Base-by-base conservation (phyloP, 176 grass and related monocot genomes). In the Tuctoria greenei region DNA sequence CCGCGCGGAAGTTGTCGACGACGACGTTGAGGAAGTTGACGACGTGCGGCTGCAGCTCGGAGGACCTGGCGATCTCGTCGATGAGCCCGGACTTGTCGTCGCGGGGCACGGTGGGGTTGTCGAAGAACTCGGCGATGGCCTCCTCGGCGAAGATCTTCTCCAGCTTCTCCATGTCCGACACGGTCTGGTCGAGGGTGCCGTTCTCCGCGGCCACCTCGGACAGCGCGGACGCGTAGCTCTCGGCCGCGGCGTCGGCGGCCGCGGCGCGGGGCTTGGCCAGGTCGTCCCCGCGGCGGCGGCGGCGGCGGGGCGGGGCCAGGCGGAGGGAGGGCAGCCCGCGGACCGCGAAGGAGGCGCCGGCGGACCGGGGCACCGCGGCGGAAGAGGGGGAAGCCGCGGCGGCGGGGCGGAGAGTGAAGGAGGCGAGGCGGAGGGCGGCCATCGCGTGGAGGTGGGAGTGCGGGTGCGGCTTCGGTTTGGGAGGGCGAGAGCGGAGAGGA, bases 21-120 rank as follows among this genome's bases (percentile, higher is more conserved):
- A 97, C 83, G 25, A 97, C 88, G 79, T 79, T 82, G 79, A 97
- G 79, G 84, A 97, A 97, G 83, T 87, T 97, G 62, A 76, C 60
- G 24, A 87, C 86, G 52, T 97, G 88, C 13, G 83, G 47, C 71
- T 91, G 88, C 49, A 97, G 82, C 20, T 86, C 46, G 15, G 78
- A 89, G 10, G 90, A 83, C 83, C 61, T 85, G 45, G 73, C 71
- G 41, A 97, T 81, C 76, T 97, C 94, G 46, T 83, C 79, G 28
- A 97, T 66, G 26, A 97, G 80, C 70, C 75, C 24, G 5, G 8
- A 2, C 84, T 93, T 97, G 84, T 91, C 80, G 18, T 91, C 88
- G 44, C 39, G 52, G 37, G 77, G 43, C 18, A 97, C 83, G 7
- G 90, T 93, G 10, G 88, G 91, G 84, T 93, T 93, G 81, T 83